Conservation (phyloP, 345 rosid species). For the Camelina neglecta region DNA sequence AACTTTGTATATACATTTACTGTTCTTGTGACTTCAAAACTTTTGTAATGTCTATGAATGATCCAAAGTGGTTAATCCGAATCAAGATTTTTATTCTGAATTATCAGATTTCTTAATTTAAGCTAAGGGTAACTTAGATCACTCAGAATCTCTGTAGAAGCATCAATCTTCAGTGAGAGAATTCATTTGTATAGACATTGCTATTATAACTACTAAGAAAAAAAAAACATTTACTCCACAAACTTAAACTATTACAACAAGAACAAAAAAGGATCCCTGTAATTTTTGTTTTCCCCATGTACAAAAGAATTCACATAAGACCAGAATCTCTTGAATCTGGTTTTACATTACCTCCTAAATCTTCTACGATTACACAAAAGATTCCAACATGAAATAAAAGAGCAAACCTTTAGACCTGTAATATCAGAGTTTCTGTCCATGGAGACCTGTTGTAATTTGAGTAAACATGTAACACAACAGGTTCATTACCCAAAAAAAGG, state of each 20-base stretch:
- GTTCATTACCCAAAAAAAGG: conserved; percentile 25
- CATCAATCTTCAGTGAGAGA: background rate
- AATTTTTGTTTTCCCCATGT: conserved; percentile 42
- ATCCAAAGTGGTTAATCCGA: background rate
- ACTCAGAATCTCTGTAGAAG: background rate
- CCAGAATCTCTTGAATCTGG: conserved; percentile 43
- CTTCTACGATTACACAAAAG: conserved; percentile 38
- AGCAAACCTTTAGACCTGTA: conserved; percentile 20
- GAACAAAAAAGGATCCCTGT: conserved; percentile 21
- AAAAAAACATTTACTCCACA: background rate
- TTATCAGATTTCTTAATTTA: background rate
- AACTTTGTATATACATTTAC: conserved; percentile 16
- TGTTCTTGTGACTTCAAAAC: conserved; percentile 6
- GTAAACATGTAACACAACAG: conserved; percentile 23
- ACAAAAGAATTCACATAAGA: conserved; percentile 65
- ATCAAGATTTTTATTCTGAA: background rate
- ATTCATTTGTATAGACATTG: background rate
- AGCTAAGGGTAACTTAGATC: background rate
- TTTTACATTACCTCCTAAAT: conserved; percentile 35
- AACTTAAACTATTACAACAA: conserved; percentile 5
- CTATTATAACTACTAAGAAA: conserved; percentile 11
- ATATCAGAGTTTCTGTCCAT: conserved; percentile 23
- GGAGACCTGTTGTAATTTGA: conserved; percentile 24
- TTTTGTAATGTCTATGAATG: conserved; percentile 20
- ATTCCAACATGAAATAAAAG: conserved; percentile 21